Evolutionary conservation across 805 yeast species (phyloP).

Genomic region (Brettanomyces sp.): DNA sequence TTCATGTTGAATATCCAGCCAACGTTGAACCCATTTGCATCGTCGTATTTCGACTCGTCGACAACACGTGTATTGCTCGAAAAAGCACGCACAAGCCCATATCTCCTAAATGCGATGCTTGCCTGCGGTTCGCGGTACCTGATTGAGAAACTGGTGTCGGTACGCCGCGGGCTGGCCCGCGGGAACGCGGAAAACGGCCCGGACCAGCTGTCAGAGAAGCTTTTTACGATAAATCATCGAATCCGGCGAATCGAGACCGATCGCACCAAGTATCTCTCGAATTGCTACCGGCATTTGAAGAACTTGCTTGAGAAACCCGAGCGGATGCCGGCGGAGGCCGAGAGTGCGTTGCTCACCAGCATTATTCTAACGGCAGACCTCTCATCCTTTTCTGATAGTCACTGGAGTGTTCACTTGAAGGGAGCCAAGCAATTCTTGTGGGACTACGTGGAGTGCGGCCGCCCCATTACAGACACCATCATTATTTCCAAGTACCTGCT

Average conservation of each 20-base stretch:
- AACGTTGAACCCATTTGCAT: slow-evolving; percentile 19
- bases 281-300: slow-evolving; percentile 50
- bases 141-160: slow-evolving; percentile 14
- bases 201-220: background rate
- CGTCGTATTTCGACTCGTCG: slow-evolving; percentile 20
- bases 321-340: slow-evolving; percentile 39
- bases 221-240: slow-evolving; percentile 8
- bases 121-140: slow-evolving; percentile 60
- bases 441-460: slow-evolving; percentile 25
- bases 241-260: slow-evolving; percentile 40
- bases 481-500: slow-evolving; percentile 24
- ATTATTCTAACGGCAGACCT: slow-evolving; percentile 52
- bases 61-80: slow-evolving; percentile 17
- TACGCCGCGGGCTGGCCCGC: background rate
- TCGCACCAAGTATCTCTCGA: slow-evolving; percentile 51
- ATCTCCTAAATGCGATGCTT: slow-evolving; percentile 54
- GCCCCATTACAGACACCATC: slow-evolving; percentile 10
- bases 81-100: slow-evolving; percentile 36
- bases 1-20: slow-evolving; percentile 22
- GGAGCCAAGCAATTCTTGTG: slow-evolving; percentile 55
- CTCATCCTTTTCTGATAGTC: slow-evolving; percentile 41
- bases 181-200: slow-evolving; percentile 1
- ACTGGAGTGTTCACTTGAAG: slow-evolving; percentile 53
- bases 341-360: slow-evolving; percentile 57
- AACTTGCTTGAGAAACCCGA: slow-evolving; percentile 30